Percentiles rank a stretch among this genome's conserved stretches.
phyloP scores from a whole-genome alignment of 2,329 filamentous ascomycete species.

The Fusarium sterilihyphosum region DNA sequence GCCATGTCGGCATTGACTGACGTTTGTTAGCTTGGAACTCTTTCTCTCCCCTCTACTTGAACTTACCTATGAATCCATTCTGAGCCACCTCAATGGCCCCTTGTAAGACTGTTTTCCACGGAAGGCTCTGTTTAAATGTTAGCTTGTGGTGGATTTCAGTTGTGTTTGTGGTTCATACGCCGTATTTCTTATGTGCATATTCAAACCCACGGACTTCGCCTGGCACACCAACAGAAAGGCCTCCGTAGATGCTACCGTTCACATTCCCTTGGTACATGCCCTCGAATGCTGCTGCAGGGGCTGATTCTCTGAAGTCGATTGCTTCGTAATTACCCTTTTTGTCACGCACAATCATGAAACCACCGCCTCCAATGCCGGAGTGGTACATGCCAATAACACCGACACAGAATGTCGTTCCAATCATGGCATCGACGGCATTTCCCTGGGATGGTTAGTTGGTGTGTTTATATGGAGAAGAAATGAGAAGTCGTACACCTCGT shows the following conservation, averaged over 20 bases:
- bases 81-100: slow-evolving; percentile 80
- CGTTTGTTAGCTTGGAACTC: slow-evolving; percentile 30
- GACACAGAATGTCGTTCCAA: slow-evolving; percentile 79
- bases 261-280: slow-evolving; percentile 86
- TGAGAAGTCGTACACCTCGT: slow-evolving; percentile 55
- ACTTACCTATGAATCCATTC: slow-evolving; percentile 69
- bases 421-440: slow-evolving; percentile 80
- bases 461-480: background rate
- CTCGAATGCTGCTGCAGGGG: slow-evolving; percentile 81
- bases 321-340: slow-evolving; percentile 81
- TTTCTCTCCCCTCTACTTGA: background rate
- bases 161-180: slow-evolving; percentile 52
- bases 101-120: slow-evolving; percentile 77
- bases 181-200: slow-evolving; percentile 78
- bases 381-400: slow-evolving; percentile 83
- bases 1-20: slow-evolving; percentile 77
- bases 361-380: slow-evolving; percentile 86
- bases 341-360: slow-evolving; percentile 84
- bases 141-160: background rate
- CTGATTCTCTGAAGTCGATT: slow-evolving; percentile 90
- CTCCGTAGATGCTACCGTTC: slow-evolving; percentile 73
- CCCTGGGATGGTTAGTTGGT: slow-evolving; percentile 55
- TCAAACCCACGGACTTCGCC: slow-evolving; percentile 83
- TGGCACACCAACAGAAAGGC: slow-evolving; percentile 76
- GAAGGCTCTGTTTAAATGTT: slow-evolving; percentile 55